Base-by-base conservation (phyloP, 2,329 filamentous ascomycete genomes). In the Aulographum hederae region DNA sequence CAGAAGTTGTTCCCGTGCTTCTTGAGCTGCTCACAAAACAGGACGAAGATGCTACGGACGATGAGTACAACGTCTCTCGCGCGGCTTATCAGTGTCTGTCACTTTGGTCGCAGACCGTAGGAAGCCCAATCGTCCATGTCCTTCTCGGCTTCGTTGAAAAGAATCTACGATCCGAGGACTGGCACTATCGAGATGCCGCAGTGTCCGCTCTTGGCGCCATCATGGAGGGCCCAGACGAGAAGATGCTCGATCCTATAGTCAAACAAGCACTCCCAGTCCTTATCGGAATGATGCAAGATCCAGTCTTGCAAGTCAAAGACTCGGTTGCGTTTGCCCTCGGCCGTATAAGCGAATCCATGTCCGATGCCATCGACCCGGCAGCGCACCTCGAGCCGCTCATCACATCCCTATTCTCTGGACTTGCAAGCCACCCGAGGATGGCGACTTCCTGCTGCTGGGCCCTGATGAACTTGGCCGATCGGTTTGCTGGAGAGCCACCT, bases 391-490 rank as follows among this genome's bases (percentile, higher is more conserved):
- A 84, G 40, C 72, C 78, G 14, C 65, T 98, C 39, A 86, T 98
- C 47, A 71, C 73, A 34, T 79, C 85, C 26, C 69, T 98, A 6
- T 98, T 98, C 62, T 73, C 75, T 43, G 89, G 86, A 31, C 67
- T 98, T 37, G 73, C 81, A 37, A 86, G 79, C 59, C 89, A 78
- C 52, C 78, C 84, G 37, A 94, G 92, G 69, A 98, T 98, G 75
- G 89, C 86, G 19, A 75, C 82, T 34, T 98, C 89, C 18, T 95
- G 89, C 72, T 98, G 89, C 62, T 94, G 91, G 89, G 85, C 89
- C 19, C 61, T 98, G 42, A 95, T 98, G 81, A 98, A 95, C 58
- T 62, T 98, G 50, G 86, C 89, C 8, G 89, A 98, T 51, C 78
- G 85, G 38, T 98, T 95, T 51, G 80, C 84, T 18, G 82, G 84